Conservation (phyloP, 495 filamentous ascomycete species). For the Neurospora sp. region DNA sequence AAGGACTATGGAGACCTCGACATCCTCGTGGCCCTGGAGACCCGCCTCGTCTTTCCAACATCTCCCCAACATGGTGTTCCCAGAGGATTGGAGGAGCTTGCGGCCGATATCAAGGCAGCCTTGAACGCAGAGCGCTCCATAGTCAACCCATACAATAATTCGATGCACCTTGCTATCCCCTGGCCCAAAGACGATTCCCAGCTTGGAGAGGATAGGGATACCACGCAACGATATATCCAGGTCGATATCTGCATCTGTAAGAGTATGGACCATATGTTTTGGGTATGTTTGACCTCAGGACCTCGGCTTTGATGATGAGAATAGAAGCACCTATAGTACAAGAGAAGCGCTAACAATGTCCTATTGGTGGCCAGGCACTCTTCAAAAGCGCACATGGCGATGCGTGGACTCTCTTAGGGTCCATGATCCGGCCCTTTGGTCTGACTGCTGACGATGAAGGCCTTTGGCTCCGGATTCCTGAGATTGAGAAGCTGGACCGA, state of each 20-base stretch:
- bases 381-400: conserved; percentile 58
- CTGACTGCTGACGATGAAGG: conserved; percentile 52
- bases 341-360: not conserved
- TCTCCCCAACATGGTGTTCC: not conserved
- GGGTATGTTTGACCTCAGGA: conserved; percentile 26
- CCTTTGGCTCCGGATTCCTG: conserved; percentile 49
- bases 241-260: conserved; percentile 51
- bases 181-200: conserved; percentile 27
- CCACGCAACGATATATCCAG: conserved; percentile 40
- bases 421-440: conserved; percentile 48
- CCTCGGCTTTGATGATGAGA: not conserved
- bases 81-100: conserved; percentile 2
- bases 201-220: conserved; percentile 2
- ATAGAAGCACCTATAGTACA: not conserved
- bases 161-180: conserved; percentile 39
- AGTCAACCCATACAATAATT: conserved; percentile 10
- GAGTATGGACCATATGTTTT: conserved; percentile 33
- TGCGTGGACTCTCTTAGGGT: conserved; percentile 55
- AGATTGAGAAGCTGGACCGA: conserved; percentile 47
- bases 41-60: conserved; percentile 12
- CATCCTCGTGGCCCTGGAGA: conserved; percentile 40
- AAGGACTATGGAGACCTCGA: conserved; percentile 50
- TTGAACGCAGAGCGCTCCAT: conserved; percentile 25
- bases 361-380: conserved; percentile 18
- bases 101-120: conserved; percentile 11